Evolutionary conservation across 805 yeast species (phyloP).

Genomic region (Wickerhamiella spandovensis): DNA sequence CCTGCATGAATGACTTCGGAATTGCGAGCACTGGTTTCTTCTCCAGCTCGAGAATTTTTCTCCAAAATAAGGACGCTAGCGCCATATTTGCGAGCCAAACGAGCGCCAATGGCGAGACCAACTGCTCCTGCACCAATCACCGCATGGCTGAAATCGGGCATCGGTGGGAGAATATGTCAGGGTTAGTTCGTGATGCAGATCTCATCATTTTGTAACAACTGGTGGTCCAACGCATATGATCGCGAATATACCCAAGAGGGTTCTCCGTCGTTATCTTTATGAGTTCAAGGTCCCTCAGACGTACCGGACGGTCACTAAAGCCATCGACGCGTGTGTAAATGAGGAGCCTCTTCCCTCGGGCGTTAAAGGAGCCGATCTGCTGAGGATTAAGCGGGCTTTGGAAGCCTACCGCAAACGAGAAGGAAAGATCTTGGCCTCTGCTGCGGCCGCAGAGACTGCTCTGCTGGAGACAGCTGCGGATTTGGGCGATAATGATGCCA

Average conservation of each 20-base stretch:
- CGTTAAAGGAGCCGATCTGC: slow-evolving; percentile 43
- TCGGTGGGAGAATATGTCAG: not conserved
- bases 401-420: slow-evolving; percentile 48
- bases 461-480: slow-evolving; percentile 77
- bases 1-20: slow-evolving; percentile 94
- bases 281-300: slow-evolving; percentile 12
- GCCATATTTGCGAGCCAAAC: slow-evolving; percentile 34
- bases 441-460: slow-evolving; percentile 52
- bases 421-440: slow-evolving; percentile 41
- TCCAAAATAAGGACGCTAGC: slow-evolving; percentile 54
- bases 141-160: slow-evolving; percentile 33
- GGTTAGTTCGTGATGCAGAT: not conserved
- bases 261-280: slow-evolving; percentile 11
- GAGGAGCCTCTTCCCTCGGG: slow-evolving; percentile 29
- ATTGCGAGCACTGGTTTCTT: slow-evolving; percentile 78
- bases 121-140: slow-evolving; percentile 78
- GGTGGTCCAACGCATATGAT: slow-evolving; percentile 10
- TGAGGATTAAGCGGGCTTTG: slow-evolving; percentile 54
- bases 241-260: slow-evolving; percentile 13
- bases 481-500: slow-evolving; percentile 68
- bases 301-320: slow-evolving; percentile 6
- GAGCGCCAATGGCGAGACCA: slow-evolving; percentile 70
- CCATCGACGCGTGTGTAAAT: slow-evolving; percentile 4
- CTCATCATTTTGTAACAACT: no score
- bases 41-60: slow-evolving; percentile 50